These are phyloP conservation scores for Escallonia herrerae DNA, from an alignment of 129 eudicot genomes.

Conservation along the genomic window DNA sequence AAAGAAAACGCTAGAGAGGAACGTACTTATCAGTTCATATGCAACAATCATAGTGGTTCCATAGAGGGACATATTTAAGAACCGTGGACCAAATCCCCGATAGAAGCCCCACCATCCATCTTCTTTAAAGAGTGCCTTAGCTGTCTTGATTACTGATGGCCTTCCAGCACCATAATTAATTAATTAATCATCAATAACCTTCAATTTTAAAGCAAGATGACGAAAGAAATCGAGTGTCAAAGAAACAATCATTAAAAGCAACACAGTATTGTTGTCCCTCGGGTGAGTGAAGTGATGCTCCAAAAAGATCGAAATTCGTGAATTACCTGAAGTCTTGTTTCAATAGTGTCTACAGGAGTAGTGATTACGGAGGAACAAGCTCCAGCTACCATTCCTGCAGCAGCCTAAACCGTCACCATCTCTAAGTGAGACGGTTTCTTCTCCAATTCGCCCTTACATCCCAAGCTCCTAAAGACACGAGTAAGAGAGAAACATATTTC, in stretches of 20 bases:
- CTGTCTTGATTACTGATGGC: conserved; percentile 51
- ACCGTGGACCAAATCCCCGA: conserved; percentile 68
- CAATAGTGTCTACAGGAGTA: conserved; percentile 62
- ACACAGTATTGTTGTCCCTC: background rate
- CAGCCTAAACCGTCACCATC: conserved; percentile 58
- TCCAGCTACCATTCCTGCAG: conserved; percentile 62
- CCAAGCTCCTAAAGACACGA: conserved; percentile 37
- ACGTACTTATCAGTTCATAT: conserved; percentile 63
- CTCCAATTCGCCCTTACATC: conserved; percentile 31
- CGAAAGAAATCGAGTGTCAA: background rate
- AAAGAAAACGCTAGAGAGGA: background rate
- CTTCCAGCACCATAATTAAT: conserved; percentile 58
- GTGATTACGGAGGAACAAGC: conserved; percentile 64
- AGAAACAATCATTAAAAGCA: background rate
- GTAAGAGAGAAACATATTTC: background rate
- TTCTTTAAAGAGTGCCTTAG: conserved; percentile 39
- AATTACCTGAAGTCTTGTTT: conserved; percentile 60
- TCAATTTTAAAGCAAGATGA: background rate
- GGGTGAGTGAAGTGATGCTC: background rate
- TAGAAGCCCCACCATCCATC: conserved; percentile 76
- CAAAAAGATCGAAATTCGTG: background rate
- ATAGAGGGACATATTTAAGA: conserved; percentile 62
- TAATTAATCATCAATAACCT: conserved; percentile 68
- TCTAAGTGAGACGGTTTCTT: conserved; percentile 48
- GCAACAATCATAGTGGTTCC: conserved; percentile 73